Conservation (phyloP, 78 protist species). For the Tieghemostelium lacteum region DNA sequence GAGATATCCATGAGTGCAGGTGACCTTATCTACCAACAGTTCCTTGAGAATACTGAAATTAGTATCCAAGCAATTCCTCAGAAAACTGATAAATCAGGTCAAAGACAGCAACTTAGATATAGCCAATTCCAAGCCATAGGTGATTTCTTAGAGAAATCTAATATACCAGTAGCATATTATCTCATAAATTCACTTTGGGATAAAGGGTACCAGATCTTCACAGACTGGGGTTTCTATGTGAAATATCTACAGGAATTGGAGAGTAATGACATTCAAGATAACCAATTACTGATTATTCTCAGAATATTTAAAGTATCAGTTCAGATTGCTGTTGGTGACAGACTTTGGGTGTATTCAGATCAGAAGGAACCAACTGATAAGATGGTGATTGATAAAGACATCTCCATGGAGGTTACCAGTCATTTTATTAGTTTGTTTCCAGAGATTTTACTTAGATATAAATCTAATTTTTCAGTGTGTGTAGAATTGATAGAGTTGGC, state of each 20-base stretch:
- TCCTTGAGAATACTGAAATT: background rate
- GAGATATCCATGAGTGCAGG: constrained; percentile 27
- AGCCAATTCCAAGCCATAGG: constrained; percentile 3
- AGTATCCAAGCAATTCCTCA: constrained; percentile 14
- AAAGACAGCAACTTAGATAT: constrained; percentile 15
- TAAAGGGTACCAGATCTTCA: background rate
- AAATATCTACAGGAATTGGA: constrained; percentile 15
- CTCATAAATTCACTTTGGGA: constrained; percentile 26
- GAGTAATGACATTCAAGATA: constrained; percentile 2
- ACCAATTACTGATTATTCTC: background rate
- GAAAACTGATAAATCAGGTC: background rate
- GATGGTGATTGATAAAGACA: background rate
- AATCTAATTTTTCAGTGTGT: background rate
- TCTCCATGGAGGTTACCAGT: background rate
- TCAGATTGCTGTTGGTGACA: constrained; percentile 27
- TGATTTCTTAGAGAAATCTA: constrained; percentile 27
- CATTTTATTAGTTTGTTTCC: constrained; percentile 29
- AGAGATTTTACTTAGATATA: background rate
- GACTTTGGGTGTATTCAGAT: background rate
- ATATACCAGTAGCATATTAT: constrained; percentile 22
- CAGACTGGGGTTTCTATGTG: constrained; percentile 45
- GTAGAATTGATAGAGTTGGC: constrained; percentile 20
- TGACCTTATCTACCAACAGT: background rate
- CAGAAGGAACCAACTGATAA: background rate
- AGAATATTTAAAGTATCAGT: constrained; percentile 32